A percentile compares a stretch with the other conserved stretches of the same genome.
Evolutionary conservation across 306 rosid species (phyloP).

Genomic region (Vachellia collinsii): DNA sequence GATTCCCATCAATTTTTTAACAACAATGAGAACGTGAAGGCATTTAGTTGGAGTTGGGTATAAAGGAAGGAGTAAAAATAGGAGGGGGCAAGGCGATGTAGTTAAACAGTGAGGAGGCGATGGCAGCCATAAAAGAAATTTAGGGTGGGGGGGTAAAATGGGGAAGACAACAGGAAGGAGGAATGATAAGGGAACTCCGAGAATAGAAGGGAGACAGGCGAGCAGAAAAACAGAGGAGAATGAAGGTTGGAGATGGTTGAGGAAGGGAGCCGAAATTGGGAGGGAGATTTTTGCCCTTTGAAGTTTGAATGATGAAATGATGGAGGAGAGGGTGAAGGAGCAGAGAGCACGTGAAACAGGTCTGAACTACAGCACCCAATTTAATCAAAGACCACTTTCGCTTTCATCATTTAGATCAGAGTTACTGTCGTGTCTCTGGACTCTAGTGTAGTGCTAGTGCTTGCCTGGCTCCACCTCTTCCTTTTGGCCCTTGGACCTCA

Average conservation of each 20-base stretch:
- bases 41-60: too few species aligned
- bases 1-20: too few species aligned
- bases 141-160: not conserved
- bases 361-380: not conserved
- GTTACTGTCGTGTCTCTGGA: not conserved
- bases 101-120: not conserved
- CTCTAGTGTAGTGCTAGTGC: not conserved
- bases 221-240: not conserved
- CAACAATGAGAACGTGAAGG: too few species aligned
- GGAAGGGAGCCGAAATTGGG: not conserved
- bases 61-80: too few species aligned
- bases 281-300: not conserved
- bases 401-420: slow-evolving; percentile 7
- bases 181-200: not conserved
- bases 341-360: slow-evolving; percentile 39
- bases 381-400: not conserved
- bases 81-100: not conserved
- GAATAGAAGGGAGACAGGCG: not conserved
- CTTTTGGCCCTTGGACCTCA: not conserved
- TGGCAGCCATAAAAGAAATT: too few species aligned
- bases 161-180: not conserved
- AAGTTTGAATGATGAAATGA: too few species aligned
- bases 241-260: too few species aligned
- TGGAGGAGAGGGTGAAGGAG: not conserved
- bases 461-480: slow-evolving; percentile 15